A percentile compares a stretch with the other conserved stretches of the same genome.
These are phyloP conservation scores for Nematodospora valgi DNA, from an alignment of 805 yeast species.

Conservation along the genomic window DNA sequence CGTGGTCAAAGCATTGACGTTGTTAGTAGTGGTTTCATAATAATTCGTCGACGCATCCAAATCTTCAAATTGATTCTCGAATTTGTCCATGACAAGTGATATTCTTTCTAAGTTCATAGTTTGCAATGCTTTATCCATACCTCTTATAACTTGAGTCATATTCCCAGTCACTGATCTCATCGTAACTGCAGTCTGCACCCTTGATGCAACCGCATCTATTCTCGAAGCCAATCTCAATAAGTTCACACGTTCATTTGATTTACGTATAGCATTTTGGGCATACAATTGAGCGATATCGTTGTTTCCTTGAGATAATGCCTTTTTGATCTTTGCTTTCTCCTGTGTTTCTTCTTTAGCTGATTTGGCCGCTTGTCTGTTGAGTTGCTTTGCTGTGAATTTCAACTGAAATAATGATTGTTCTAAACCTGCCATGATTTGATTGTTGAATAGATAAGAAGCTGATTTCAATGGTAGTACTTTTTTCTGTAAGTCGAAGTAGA, in stretches of 20 bases:
- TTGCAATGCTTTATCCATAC: conserved; percentile 95
- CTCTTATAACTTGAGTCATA: conserved; percentile 88
- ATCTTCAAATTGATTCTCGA: conserved; percentile 94
- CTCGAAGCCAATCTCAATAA: conserved; percentile 79
- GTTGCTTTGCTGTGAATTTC: conserved; percentile 89
- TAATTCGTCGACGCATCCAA: conserved; percentile 90
- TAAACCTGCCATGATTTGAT: conserved; percentile 40
- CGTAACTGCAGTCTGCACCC: conserved; percentile 97
- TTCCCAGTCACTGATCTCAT: conserved; percentile 94
- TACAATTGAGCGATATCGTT: conserved; percentile 90
- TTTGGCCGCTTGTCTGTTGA: conserved; percentile 82
- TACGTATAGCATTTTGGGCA: conserved; percentile 94
- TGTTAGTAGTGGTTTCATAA: conserved; percentile 86
- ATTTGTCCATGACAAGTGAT: conserved; percentile 94
- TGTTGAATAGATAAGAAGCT: no score
- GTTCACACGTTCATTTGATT: conserved; percentile 80
- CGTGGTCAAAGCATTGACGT: conserved; percentile 81
- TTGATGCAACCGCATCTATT: conserved; percentile 91
- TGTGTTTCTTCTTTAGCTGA: conserved; percentile 87
- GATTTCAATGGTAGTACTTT: no score
- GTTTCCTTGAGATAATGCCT: conserved; percentile 80
- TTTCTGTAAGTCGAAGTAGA: no score
- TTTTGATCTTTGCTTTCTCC: conserved; percentile 86
- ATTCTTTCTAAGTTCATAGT: conserved; percentile 93
- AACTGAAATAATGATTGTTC: conserved; percentile 60